These are phyloP conservation scores for Ophiocordyceps camponoti-leonardi DNA, from an alignment of 2,329 filamentous ascomycete genomes.

Conservation along the genomic window DNA sequence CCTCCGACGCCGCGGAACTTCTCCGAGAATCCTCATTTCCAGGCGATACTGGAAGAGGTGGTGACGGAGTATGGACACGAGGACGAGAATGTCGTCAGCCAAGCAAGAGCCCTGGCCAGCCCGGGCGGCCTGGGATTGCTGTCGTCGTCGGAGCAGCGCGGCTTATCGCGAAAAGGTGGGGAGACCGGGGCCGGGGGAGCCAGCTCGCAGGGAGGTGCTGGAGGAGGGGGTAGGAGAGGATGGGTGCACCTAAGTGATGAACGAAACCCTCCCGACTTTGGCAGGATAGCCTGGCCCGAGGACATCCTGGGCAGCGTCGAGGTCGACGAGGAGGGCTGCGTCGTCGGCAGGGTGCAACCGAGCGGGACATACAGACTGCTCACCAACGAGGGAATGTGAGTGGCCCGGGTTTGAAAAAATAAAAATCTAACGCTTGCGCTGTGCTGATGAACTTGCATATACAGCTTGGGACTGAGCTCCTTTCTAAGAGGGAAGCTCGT, in stretches of 20 bases:
- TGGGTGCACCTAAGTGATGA: conserved; percentile 48
- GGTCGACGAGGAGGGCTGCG: conserved; percentile 37
- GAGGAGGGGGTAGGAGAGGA: conserved; percentile 41
- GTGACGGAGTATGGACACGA: conserved; percentile 34
- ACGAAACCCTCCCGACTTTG: conserved; percentile 48
- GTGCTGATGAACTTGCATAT: conserved; percentile 6
- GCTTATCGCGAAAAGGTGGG: conserved; percentile 15
- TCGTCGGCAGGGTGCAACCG: conserved; percentile 39
- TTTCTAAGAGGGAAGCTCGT: conserved; percentile 37
- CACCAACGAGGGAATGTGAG: conserved; percentile 52
- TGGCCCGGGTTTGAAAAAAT: conserved; percentile 6
- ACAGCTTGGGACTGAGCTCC: conserved; percentile 14
- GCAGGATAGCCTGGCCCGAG: conserved; percentile 51
- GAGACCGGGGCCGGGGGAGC: conserved; percentile 35
- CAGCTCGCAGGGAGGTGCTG: conserved; percentile 43
- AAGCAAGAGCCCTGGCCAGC: conserved; percentile 43
- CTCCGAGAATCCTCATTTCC: conserved; percentile 39
- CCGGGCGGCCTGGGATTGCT: conserved; percentile 36
- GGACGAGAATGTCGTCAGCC: conserved; percentile 36
- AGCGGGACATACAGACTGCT: conserved; percentile 47
- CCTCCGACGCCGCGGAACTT: conserved; percentile 46
- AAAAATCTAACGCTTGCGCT: neutral
- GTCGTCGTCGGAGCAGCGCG: conserved; percentile 18
- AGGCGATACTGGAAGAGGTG: conserved; percentile 40
- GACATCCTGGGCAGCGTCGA: conserved; percentile 54